Evolutionary conservation across 768 basidiomycete species (phyloP), one percentile per base, ranked within the genome.

Genomic region (Panellus pusillus): DNA sequence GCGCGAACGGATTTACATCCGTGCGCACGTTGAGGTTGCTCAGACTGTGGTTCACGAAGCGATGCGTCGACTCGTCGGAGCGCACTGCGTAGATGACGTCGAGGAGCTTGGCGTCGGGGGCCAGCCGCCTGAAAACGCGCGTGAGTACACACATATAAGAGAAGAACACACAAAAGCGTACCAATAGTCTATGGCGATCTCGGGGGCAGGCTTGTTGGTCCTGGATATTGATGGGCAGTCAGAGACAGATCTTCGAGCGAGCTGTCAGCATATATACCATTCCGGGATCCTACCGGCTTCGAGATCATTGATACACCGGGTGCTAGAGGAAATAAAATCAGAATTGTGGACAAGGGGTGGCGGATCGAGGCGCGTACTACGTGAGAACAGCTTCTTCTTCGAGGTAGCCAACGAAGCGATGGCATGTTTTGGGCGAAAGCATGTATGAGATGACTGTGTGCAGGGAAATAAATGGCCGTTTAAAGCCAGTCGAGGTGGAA

Each of bases 321-420:
- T 92, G 68, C 89, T 90, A 60, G 43, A 44, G 7, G 14, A 14
- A 32, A 29, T 32, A 13, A 40, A 51, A 29, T 60, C 27, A 40
- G 14, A 38, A 6, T 14, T 12, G 19, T 14, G 11, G 37, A 55
- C 49, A 58, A 44, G 35, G 38, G 57, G 58, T 14, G 20, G 29
- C 42, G 46, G 50, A 38, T 11, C 8, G 42, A 37, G 29, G 48
- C 41, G 74, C 87, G 57, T 65, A 90, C 90, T 97, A 97, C 15
- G 96, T 98, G 46, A 86, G 49, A 9, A 95, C 91, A 11, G 97
- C 96, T 68, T 99, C 95, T 74, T 99, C 97, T 64, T 99, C 97
- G 11, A 96, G 77, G 65, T 90, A 75, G 36, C 86, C 93, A 44
- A 98, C 95, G 66, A 97, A 97, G 36, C 95, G 89, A 71, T 96